These are phyloP conservation scores for Carex scoparia DNA, from an alignment of 176 grass and related monocot genomes.

Conservation along the genomic window DNA sequence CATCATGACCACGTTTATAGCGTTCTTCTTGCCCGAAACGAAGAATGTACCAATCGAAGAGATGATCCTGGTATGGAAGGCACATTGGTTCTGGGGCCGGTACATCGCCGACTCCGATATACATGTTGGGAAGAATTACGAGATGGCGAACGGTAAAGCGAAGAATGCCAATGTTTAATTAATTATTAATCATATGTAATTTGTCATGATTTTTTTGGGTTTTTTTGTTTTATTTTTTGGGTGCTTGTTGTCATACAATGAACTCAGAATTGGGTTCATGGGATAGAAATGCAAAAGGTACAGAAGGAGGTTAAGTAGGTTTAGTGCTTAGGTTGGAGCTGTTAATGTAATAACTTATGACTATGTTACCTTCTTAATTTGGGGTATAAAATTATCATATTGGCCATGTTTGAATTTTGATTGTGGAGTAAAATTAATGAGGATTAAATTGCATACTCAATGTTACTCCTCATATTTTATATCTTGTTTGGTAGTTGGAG, in stretches of 20 bases:
- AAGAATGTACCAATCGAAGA: constrained; percentile 99
- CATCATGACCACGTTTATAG: constrained; percentile 73
- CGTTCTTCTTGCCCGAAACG: constrained; percentile 85
- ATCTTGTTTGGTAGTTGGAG: no score
- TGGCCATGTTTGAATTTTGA: no score
- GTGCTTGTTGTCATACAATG: constrained; percentile 8
- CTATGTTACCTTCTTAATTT: not conserved
- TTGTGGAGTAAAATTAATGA: no score
- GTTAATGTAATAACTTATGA: constrained; percentile 16
- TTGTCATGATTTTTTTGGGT: not conserved
- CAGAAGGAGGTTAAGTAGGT: not conserved
- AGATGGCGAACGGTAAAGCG: constrained; percentile 31
- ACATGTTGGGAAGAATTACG: constrained; percentile 48
- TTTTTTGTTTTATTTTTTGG: not conserved
- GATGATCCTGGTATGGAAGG: constrained; percentile 82
- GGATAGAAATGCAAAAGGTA: constrained; percentile 24
- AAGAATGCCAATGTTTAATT: constrained; percentile 19
- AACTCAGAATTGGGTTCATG: constrained; percentile 19
- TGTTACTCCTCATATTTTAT: no score
- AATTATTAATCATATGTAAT: constrained; percentile 29
- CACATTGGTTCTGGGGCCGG: constrained; percentile 84
- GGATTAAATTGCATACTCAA: no score
- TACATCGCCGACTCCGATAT: constrained; percentile 69
- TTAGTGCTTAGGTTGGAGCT: constrained; percentile 21
- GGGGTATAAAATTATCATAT: constrained; percentile 3